Evolutionary conservation across 2,329 filamentous ascomycete species (phyloP), one percentile per base, ranked within the genome.

Genomic region (Magnaporthiopsis incrustans): DNA sequence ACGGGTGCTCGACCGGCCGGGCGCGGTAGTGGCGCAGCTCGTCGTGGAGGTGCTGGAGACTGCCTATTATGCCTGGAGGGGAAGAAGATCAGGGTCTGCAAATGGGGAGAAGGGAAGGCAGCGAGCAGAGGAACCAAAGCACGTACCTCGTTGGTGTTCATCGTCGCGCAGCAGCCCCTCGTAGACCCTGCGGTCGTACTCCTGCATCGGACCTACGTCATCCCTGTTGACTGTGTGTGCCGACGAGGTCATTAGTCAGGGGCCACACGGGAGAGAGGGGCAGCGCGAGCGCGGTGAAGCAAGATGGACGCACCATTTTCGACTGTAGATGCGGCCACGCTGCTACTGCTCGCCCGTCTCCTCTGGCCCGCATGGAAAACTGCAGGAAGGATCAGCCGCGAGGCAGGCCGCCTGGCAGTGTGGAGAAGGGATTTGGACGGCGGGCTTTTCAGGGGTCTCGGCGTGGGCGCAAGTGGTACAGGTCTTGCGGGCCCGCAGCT

Each of bases 21-120:
- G 92, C 87, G 2, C 81, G 74, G 77, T 98, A 99, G 63, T 82
- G 76, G 67, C 83, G 79, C 58, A 99, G 82, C 72, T 92, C 91
- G 66, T 96, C 86, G 76, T 97, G 91, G 15, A 99, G 85, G 73
- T 93, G 88, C 77, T 99, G 92, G 7, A 99, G 82, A 71, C 86
- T 90, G 73, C 95, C 86, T 70, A 99, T 93, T 69, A 99, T 94
- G 57, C 88, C 91, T 93, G 50, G n/a, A 25, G 8, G 6, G 25
- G 44, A 32, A 4, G 14, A 18, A 59, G 59, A 6, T 38, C 35
- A 38, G 35, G 26, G 35, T 64, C 44, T 56, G 61, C 56, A 14
- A 12, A 18, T 12, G 27, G 25, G 4, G 26, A 10, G 18, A 35
- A n/a, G 6, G 18, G 26, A 11, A 7, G 18, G 56, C n/a, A 5